A percentile compares a stretch with the other conserved stretches of the same genome.
These are phyloP conservation scores for Paraglomus occultum DNA, from an alignment of 192 early-diverging fungal species.

Conservation along the genomic window DNA sequence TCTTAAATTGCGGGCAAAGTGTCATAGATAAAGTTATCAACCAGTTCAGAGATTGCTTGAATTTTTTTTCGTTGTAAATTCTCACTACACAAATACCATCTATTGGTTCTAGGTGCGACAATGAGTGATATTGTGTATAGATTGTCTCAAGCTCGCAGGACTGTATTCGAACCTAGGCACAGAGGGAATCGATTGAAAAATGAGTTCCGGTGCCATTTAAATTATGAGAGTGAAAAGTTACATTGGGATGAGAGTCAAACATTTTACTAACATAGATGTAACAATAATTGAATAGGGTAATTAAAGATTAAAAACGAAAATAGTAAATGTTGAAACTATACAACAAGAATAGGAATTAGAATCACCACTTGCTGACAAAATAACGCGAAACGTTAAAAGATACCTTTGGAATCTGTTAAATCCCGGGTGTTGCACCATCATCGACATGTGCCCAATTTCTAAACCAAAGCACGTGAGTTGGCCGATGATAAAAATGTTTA, in stretches of 20 bases:
- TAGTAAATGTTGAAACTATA: too few species aligned
- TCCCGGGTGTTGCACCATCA: too few species aligned
- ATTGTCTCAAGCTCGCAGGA: slow-evolving; percentile 52
- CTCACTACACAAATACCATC: not conserved
- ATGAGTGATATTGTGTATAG: slow-evolving; percentile 51
- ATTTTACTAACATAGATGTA: too few species aligned
- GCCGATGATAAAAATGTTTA: too few species aligned
- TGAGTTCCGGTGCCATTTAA: slow-evolving; percentile 73
- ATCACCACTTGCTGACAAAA: too few species aligned
- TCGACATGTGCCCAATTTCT: too few species aligned
- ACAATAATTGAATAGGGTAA: too few species aligned
- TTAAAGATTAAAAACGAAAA: too few species aligned
- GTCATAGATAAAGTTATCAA: not conserved
- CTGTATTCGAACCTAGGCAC: slow-evolving; percentile 63
- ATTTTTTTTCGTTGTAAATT: slow-evolving; percentile 1
- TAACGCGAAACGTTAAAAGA: too few species aligned
- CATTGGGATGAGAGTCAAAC: slow-evolving; percentile 3
- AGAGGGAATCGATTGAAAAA: slow-evolving; percentile 65
- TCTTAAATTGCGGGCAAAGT: slow-evolving; percentile 16
- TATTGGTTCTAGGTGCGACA: slow-evolving; percentile 39
- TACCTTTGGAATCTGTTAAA: too few species aligned
- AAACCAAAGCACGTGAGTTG: too few species aligned
- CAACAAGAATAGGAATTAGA: too few species aligned
- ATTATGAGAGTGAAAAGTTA: slow-evolving; percentile 41
- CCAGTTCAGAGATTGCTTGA: not conserved